phyloP scores from a whole-genome alignment of 805 yeast genomes.

The Grigorovia yakushimaensis region DNA sequence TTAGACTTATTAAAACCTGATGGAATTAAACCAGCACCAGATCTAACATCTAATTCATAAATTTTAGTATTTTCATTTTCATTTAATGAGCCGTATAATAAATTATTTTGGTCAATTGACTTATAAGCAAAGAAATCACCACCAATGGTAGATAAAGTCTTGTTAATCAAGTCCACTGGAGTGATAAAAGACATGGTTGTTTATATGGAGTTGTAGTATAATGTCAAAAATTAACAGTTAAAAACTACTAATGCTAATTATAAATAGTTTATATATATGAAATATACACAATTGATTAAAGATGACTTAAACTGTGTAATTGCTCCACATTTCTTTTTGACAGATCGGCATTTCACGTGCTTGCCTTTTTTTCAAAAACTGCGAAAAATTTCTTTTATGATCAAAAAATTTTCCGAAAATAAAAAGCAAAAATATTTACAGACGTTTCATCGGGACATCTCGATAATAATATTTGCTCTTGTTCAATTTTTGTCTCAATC shows the following conservation, averaged over 20 bases:
- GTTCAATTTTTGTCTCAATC: no score
- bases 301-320: neutral
- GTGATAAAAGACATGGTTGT: conserved; percentile 46
- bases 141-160: conserved; percentile 44
- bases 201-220: no score
- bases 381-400: no score
- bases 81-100: conserved; percentile 35
- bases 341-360: neutral
- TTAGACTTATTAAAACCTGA: conserved; percentile 46
- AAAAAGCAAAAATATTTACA: no score
- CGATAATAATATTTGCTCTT: no score
- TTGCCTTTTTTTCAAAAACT: no score
- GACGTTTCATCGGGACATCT: no score
- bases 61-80: conserved; percentile 12
- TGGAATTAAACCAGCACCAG: conserved; percentile 75
- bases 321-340: neutral
- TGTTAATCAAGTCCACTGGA: conserved; percentile 41
- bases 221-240: no score
- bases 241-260: no score
- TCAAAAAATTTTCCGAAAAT: no score
- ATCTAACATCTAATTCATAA: conserved; percentile 53
- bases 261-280: neutral
- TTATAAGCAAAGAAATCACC: conserved; percentile 59
- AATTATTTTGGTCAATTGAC: conserved; percentile 50
- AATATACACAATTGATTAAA: neutral